A percentile compares a stretch with the other conserved stretches of the same genome.
Conservation (phyloP, 2,329 filamentous ascomycete genomes). For the Eutypa lata region DNA sequence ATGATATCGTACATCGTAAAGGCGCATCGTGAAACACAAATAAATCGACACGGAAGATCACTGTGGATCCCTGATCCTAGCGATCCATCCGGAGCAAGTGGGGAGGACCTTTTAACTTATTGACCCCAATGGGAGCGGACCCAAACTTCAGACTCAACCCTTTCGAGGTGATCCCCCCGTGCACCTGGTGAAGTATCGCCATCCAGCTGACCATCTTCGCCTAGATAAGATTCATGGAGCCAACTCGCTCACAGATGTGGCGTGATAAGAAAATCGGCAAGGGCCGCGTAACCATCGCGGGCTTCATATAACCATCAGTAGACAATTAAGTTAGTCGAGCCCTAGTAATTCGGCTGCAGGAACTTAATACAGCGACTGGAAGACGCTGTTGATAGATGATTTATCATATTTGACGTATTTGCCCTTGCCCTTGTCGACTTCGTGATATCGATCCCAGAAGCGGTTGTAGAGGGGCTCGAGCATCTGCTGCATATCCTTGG, state of each 20-base stretch:
- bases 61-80: no score
- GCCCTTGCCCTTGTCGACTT: constrained; percentile 94
- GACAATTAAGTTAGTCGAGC: no score
- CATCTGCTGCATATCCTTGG: constrained; percentile 82
- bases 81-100: no score
- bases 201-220: no score
- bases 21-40: background rate
- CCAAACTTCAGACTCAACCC: no score
- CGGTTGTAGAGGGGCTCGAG: constrained; percentile 91
- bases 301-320: background rate
- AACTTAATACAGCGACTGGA: constrained; percentile 46
- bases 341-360: no score
- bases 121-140: no score
- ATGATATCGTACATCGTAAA: background rate
- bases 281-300: background rate
- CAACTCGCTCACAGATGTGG: no score
- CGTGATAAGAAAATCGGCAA: background rate
- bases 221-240: no score
- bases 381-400: constrained; percentile 67
- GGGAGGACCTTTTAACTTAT: no score
- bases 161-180: no score
- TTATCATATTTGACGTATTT: constrained; percentile 99
- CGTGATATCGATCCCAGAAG: constrained; percentile 97
- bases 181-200: no score
- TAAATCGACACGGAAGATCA: background rate